Evolutionary conservation across 176 grass and related monocot genomes (phyloP).

Genomic region (Zea luxurians): DNA sequence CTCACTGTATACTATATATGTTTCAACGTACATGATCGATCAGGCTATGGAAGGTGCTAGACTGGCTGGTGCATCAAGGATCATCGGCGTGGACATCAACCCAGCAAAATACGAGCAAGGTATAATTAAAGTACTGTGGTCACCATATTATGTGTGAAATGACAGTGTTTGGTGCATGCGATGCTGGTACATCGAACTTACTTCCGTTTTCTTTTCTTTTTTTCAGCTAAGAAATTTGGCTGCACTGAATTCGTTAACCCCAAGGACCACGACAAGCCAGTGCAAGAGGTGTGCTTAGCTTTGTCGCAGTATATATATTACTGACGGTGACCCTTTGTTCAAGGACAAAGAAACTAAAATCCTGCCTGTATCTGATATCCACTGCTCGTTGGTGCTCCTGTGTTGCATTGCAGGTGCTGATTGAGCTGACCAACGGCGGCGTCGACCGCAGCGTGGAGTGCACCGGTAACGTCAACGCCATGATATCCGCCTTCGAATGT

Average conservation of each 20-base stretch:
- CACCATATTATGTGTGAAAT: background rate
- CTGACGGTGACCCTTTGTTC: too few relatives aligned
- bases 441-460: conserved; percentile 74
- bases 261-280: conserved; percentile 59
- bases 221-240: conserved; percentile 80
- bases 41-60: conserved; percentile 89
- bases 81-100: conserved; percentile 87
- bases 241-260: conserved; percentile 93
- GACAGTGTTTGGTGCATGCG: background rate
- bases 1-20: background rate
- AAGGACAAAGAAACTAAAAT: too few relatives aligned
- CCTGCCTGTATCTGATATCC: background rate
- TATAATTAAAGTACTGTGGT: too few relatives aligned
- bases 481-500: conserved; percentile 83
- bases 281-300: conserved; percentile 58
- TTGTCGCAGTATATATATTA: too few relatives aligned
- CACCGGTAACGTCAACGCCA: conserved; percentile 74
- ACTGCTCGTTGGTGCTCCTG: background rate
- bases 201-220: background rate
- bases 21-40: conserved; percentile 6
- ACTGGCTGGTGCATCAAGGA: conserved; percentile 72
- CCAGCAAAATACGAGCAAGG: conserved; percentile 72
- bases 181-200: background rate
- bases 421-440: conserved; percentile 85
- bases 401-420: conserved; percentile 49